Evolutionary conservation across 106 monocot genomes (phyloP).

Genomic region (Apostasia ramifera): DNA sequence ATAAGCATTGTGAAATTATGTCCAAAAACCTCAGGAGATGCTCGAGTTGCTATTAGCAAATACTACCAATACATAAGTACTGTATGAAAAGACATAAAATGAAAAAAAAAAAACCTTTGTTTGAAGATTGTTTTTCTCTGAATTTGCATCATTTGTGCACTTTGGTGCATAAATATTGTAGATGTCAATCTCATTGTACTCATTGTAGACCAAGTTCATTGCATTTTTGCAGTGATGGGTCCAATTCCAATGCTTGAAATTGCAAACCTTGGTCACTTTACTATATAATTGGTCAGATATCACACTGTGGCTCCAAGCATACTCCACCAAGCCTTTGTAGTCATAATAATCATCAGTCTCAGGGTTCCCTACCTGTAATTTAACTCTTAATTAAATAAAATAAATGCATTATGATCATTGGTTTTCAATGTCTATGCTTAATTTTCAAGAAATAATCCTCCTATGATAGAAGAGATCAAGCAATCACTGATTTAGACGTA

Average conservation of each 20-base stretch:
- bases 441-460: too few relatives aligned
- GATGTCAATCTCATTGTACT: constrained; percentile 69
- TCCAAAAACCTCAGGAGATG: too few relatives aligned
- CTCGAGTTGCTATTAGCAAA: too few relatives aligned
- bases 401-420: too few relatives aligned
- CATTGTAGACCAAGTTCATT: constrained; percentile 33
- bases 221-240: constrained; percentile 29
- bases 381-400: not conserved
- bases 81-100: not conserved
- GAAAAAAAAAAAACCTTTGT: constrained; percentile 12
- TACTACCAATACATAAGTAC: too few relatives aligned
- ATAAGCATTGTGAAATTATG: too few relatives aligned
- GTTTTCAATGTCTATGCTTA: too few relatives aligned
- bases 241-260: constrained; percentile 48
- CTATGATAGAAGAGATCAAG: too few relatives aligned
- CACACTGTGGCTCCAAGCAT: constrained; percentile 85
- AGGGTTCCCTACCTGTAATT: constrained; percentile 69
- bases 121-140: not conserved
- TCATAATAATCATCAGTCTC: constrained; percentile 61
- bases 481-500: too few relatives aligned
- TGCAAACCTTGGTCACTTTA: constrained; percentile 30
- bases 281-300: constrained; percentile 63
- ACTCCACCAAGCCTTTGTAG: constrained; percentile 62
- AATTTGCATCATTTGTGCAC: constrained; percentile 28
- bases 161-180: constrained; percentile 86